Base-by-base conservation (phyloP, 225 moss, liverwort and hornwort species). In the Marchantia polymorpha region DNA sequence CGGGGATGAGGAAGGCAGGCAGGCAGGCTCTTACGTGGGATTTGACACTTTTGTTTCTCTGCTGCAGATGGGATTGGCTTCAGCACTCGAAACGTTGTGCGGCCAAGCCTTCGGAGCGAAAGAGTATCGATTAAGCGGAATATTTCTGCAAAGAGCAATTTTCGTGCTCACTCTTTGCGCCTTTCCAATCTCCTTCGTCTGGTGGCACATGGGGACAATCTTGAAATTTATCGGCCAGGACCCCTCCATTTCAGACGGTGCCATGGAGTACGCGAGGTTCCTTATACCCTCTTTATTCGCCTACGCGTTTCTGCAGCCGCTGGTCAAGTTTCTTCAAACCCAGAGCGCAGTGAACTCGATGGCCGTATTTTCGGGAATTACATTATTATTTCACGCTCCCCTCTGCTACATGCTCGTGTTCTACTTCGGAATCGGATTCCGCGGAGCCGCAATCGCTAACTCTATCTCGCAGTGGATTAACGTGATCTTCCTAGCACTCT, bases 81-180 rank as follows among this genome's bases (percentile, higher is more conserved):
- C 93, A 1, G 89, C 88, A 10, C 82, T 95, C 48, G 93, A 95
- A 52, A 95, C 92, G 9, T 85, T 95, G 0, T 95, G 95, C 52
- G 93, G 92, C 25, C 93, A 95, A 87, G 95, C 93, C 0, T 89
- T 84, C 17, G 95, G 93, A 0, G 93, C 93, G 53, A 91, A 92
- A 67, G 91, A 93, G 76, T 92, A 93, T 59, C 85, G 82, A 22
- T 65, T 89, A 88, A 69, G 91, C 46, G 92, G 93, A 8, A 87
- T 90, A 12, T 89, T 85, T 72, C 25, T 91, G 25, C 95, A 95
- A 72, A 85, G 95, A 69, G 95, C 88, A 6, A 23, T 87, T 0
- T 25, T 93, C 4, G 83, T 92, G 23, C 83, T 91, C 1, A 80
- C 66, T 6, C 20, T 80, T 6, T 69, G 77, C 1, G 22, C 80